phyloP scores from a whole-genome alignment of 139 green algal genomes.

The Marvania coccoides region DNA sequence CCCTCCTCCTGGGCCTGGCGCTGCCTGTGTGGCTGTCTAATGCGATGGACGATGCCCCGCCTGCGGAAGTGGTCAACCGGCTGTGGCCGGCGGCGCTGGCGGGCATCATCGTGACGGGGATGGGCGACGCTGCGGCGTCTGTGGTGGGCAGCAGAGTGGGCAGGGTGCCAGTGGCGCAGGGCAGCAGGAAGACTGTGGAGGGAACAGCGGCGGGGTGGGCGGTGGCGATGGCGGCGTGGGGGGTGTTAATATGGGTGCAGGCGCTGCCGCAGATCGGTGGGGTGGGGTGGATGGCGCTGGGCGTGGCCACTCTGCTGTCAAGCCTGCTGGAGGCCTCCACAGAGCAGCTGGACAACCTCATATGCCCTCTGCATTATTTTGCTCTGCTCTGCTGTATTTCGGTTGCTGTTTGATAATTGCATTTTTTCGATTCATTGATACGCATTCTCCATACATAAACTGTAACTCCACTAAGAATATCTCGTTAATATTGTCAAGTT shows the following conservation, averaged over 20 bases:
- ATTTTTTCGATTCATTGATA: not conserved
- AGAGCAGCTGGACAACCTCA: slow-evolving; percentile 74
- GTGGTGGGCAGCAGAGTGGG: slow-evolving; percentile 40
- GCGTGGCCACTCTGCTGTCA: slow-evolving; percentile 30
- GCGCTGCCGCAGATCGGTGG: not conserved
- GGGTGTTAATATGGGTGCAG: slow-evolving; percentile 14
- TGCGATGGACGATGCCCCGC: not conserved
- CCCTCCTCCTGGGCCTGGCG: slow-evolving; percentile 67
- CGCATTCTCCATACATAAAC: not conserved
- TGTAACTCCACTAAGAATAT: too few relatives aligned
- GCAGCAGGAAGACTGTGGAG: slow-evolving; percentile 64
- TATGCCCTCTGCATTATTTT: slow-evolving; percentile 56
- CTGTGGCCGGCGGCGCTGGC: slow-evolving; percentile 25
- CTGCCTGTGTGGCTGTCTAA: slow-evolving; percentile 54
- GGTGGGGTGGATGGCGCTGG: slow-evolving; percentile 19
- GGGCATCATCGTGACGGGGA: slow-evolving; percentile 41
- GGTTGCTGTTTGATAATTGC: not conserved
- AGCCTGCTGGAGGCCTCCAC: slow-evolving; percentile 67
- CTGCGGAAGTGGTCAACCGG: not conserved
- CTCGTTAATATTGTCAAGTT: too few relatives aligned
- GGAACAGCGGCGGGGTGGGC: slow-evolving; percentile 44
- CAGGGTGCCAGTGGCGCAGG: slow-evolving; percentile 11
- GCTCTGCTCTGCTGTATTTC: slow-evolving; percentile 32
- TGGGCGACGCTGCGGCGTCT: slow-evolving; percentile 39
- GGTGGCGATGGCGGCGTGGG: slow-evolving; percentile 44